A percentile compares a stretch with the other conserved stretches of the same genome.
Conservation (phyloP, 225 moss, liverwort and hornwort species). For the Pseudisothecium myosuroides region DNA sequence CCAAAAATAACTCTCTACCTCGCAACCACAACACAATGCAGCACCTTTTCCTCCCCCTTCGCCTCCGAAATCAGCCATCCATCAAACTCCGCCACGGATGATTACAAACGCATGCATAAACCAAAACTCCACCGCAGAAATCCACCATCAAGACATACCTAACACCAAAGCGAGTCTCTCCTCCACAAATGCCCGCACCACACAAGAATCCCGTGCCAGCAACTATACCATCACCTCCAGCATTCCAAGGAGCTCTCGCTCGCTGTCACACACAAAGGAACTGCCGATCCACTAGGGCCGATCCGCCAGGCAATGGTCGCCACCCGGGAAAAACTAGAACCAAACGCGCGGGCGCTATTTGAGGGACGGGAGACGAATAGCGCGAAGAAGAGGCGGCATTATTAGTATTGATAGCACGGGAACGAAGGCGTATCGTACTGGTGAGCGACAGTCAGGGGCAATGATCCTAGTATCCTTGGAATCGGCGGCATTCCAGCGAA, state of each 20-base stretch:
- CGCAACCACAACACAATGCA: neutral
- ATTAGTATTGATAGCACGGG: conserved; percentile 4
- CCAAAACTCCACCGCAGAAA: neutral
- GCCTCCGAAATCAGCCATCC: neutral
- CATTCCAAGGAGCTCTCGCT: neutral
- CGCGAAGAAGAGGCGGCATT: conserved; percentile 1
- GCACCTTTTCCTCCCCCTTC: neutral
- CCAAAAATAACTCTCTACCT: neutral
- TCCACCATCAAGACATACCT: neutral
- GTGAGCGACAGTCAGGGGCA: neutral
- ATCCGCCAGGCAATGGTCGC: neutral
- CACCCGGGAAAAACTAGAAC: neutral
- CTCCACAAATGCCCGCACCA: neutral
- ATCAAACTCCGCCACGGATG: neutral
- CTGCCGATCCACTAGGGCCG: neutral
- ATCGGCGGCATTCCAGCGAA: neutral
- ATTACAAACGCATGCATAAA: neutral
- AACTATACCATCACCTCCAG: neutral
- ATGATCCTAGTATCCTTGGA: neutral
- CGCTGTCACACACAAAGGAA: neutral
- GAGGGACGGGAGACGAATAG: neutral
- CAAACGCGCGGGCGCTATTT: neutral
- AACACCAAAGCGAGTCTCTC: neutral
- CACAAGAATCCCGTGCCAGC: neutral
- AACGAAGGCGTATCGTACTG: neutral